Conservation (phyloP, 1,139 yeast genomes). For the Meyerozyma smithsonii region DNA sequence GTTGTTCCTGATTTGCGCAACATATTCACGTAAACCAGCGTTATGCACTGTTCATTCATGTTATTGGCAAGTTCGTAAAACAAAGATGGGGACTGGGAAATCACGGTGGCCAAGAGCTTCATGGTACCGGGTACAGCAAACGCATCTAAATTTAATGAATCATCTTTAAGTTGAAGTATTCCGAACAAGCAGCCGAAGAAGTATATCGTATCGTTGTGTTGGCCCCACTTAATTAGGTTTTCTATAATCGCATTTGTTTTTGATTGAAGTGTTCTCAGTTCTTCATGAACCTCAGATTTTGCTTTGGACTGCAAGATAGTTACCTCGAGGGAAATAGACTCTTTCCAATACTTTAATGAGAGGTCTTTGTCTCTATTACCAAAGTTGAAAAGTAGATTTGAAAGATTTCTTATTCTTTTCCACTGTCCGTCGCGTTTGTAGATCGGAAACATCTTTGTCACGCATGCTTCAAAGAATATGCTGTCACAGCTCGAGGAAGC, state of each 20-base stretch:
- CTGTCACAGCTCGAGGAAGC: neutral
- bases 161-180: neutral
- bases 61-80: neutral
- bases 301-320: neutral
- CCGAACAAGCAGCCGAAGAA: neutral
- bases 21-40: neutral
- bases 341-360: neutral
- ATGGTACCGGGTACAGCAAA: neutral
- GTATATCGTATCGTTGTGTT: neutral
- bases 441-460: neutral
- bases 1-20: neutral
- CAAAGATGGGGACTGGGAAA: neutral
- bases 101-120: neutral
- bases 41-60: neutral
- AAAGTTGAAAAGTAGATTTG: neutral
- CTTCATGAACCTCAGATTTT: neutral
- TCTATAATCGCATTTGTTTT: neutral
- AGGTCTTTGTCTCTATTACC: neutral
- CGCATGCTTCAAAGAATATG: neutral
- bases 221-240: neutral
- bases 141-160: neutral
- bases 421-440: neutral
- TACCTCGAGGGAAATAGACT: neutral
- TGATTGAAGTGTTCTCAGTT: neutral
- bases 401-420: conserved; percentile 2